Conservation (phyloP, 2,329 filamentous ascomycete species). For the Penicillium sp. region DNA sequence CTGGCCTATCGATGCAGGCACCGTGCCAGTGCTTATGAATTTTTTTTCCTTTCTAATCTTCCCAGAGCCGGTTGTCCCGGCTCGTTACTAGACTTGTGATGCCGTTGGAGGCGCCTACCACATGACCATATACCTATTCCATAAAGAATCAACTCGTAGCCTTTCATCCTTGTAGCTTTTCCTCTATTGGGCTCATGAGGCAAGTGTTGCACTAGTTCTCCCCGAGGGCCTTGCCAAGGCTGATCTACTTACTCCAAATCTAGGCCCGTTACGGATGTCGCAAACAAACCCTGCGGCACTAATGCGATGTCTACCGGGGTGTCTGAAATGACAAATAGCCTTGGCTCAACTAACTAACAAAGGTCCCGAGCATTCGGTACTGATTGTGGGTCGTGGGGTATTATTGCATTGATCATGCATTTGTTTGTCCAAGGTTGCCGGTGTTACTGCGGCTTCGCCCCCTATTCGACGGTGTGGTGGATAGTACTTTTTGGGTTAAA, state of each 20-base stretch:
- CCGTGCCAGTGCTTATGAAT: conserved; percentile 6
- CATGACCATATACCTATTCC: neutral
- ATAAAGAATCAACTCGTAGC: neutral
- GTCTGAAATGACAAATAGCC: neutral
- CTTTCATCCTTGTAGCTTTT: neutral
- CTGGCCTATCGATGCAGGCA: conserved; percentile 21
- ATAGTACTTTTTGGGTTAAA: neutral
- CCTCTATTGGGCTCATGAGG: neutral
- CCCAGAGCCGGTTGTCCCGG: neutral
- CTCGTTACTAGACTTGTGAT: neutral
- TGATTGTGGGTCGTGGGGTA: neutral
- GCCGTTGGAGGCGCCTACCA: neutral
- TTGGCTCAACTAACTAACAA: too few species aligned
- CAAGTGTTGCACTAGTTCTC: too few species aligned
- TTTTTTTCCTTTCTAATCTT: neutral
- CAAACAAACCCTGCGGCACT: neutral
- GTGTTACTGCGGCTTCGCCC: neutral
- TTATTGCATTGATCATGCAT: neutral
- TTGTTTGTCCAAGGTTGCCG: too few species aligned
- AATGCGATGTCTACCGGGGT: neutral
- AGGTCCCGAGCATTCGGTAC: neutral
- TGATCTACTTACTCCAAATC: neutral
- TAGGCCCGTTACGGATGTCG: neutral
- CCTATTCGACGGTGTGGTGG: neutral
- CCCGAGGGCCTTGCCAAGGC: neutral